These are phyloP conservation scores for Penicillium sp. DNA, from an alignment of 2,329 filamentous ascomycete species.

Conservation along the genomic window DNA sequence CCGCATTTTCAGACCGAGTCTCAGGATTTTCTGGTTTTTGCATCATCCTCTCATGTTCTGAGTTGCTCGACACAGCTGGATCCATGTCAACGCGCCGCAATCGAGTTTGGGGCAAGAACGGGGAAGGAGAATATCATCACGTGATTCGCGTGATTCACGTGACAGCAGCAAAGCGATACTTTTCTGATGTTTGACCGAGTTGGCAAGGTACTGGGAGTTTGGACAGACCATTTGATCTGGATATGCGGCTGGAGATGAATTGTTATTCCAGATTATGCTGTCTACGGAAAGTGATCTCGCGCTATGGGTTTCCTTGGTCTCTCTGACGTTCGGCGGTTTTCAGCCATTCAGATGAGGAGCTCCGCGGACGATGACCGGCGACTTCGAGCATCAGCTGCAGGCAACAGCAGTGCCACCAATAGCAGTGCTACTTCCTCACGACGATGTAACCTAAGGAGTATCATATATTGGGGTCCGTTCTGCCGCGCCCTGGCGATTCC, in stretches of 20 bases:
- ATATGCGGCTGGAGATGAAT: slow-evolving; percentile 1
- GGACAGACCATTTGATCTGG: not conserved
- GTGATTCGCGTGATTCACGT: not conserved
- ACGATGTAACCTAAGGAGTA: not conserved
- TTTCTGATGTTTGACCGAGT: not conserved
- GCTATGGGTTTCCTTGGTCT: not conserved
- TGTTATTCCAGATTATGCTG: not conserved
- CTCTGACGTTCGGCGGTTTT: slow-evolving; percentile 3
- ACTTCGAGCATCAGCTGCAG: slow-evolving; percentile 2
- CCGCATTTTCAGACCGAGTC: slow-evolving; percentile 1
- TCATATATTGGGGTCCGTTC: slow-evolving; percentile 2
- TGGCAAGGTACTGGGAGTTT: slow-evolving; percentile 3
- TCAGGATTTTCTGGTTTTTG: not conserved
- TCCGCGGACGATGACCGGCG: slow-evolving; percentile 1
- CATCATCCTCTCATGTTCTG: not conserved
- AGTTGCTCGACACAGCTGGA: not conserved
- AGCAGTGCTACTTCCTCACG: not conserved
- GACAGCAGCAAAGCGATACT: not conserved
- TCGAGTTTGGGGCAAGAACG: not conserved
- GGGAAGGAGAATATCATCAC: not conserved
- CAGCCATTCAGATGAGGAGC: slow-evolving; percentile 1
- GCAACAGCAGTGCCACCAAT: slow-evolving; percentile 3
- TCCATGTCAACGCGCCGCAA: not conserved
- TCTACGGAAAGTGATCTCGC: slow-evolving; percentile 1
- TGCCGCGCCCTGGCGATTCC: not conserved